Evolutionary conservation across 768 basidiomycete species (phyloP).

Genomic region (Solioccasus polychromus): DNA sequence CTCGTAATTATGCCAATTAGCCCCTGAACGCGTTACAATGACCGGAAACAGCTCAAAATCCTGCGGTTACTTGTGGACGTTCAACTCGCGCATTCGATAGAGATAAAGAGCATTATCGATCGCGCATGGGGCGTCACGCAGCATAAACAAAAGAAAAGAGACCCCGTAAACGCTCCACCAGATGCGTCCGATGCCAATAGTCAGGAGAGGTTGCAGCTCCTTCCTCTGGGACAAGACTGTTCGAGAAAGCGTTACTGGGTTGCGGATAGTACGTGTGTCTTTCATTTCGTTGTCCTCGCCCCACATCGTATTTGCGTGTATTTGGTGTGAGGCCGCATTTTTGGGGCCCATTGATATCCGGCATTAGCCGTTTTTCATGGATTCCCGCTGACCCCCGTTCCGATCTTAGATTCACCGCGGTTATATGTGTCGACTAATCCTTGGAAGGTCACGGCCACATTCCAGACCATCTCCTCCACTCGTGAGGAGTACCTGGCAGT

Average conservation of each 20-base stretch:
- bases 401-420: slow-evolving; percentile 73
- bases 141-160: slow-evolving; percentile 82
- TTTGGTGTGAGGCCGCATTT: slow-evolving; percentile 55
- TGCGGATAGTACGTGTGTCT: slow-evolving; percentile 78
- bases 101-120: slow-evolving; percentile 73
- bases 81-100: slow-evolving; percentile 66
- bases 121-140: slow-evolving; percentile 84
- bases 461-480: slow-evolving; percentile 68
- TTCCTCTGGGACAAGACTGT: slow-evolving; percentile 75
- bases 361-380: slow-evolving; percentile 34
- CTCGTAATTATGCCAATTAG: slow-evolving; percentile 22
- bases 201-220: slow-evolving; percentile 59
- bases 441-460: slow-evolving; percentile 82
- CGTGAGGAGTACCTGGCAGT: slow-evolving; percentile 68
- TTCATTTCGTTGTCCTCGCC: slow-evolving; percentile 32
- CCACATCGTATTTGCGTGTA: slow-evolving; percentile 63
- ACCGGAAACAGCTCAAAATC: slow-evolving; percentile 62
- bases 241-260: slow-evolving; percentile 82
- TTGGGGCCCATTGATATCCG: slow-evolving; percentile 41
- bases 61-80: slow-evolving; percentile 83
- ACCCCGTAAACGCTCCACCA: slow-evolving; percentile 52
- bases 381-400: slow-evolving; percentile 32
- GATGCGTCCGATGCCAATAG: slow-evolving; percentile 62
- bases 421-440: slow-evolving; percentile 85
- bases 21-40: slow-evolving; percentile 30